A percentile compares a stretch with the other conserved stretches of the same genome.
Evolutionary conservation across 441 rosid genomes (phyloP).

Genomic region (Syzygium syzygioides): DNA sequence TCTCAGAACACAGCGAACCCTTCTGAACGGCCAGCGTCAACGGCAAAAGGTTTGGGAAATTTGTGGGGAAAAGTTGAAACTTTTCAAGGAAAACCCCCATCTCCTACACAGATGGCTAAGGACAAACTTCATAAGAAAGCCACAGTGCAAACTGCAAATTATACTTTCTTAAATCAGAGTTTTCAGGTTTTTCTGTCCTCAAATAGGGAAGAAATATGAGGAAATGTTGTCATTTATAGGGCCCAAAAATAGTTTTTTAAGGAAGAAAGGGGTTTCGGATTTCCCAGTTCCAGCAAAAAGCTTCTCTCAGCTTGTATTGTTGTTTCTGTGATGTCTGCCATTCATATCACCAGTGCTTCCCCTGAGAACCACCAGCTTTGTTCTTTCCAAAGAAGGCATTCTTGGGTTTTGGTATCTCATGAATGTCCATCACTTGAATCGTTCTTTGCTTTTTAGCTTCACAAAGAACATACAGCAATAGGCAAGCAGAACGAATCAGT

Average conservation of each 20-base stretch:
- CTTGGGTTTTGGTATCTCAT: constrained; percentile 93
- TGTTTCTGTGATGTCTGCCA: neutral
- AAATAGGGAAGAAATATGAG: neutral
- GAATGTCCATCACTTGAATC: constrained; percentile 97
- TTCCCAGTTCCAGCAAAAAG: neutral
- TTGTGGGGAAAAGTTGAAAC: neutral
- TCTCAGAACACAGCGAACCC: neutral
- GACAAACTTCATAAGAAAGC: neutral
- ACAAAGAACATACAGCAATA: constrained; percentile 19
- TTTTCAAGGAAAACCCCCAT: neutral
- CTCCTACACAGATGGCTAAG: neutral
- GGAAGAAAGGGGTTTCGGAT: neutral
- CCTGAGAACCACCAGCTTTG: constrained; percentile 79
- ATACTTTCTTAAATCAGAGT: neutral
- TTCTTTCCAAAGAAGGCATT: constrained; percentile 76
- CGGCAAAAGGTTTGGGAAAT: neutral
- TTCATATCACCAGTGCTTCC: constrained; percentile 70
- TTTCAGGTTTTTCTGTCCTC: neutral
- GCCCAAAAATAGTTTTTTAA: neutral
- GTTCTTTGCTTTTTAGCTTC: constrained; percentile 98
- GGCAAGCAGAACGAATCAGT: constrained; percentile 6
- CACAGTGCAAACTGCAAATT: neutral
- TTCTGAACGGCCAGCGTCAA: neutral
- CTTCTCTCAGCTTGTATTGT: neutral
- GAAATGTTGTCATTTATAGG: neutral